Conservation (phyloP, 257 asterid genomes). For the Fraxinus pennsylvanica region DNA sequence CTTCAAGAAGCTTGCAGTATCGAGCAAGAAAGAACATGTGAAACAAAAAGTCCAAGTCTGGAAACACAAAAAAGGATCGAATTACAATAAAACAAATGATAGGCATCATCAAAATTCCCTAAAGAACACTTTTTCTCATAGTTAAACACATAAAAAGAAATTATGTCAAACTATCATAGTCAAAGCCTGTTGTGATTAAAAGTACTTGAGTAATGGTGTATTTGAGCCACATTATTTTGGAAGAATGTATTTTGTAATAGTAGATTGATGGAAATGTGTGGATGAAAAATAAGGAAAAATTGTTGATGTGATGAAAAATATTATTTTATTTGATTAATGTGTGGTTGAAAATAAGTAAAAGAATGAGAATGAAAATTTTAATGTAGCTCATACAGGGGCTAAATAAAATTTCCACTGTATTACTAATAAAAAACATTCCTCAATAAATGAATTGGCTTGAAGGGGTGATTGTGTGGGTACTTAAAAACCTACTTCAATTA, state of each 20-base stretch:
- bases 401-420: not conserved
- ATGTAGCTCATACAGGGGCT: too few relatives aligned
- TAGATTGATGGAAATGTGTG: too few relatives aligned
- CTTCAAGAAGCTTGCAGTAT: slow-evolving; percentile 98
- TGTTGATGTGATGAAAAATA: too few relatives aligned
- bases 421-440: not conserved
- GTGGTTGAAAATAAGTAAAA: too few relatives aligned
- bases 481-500: not conserved
- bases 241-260: too few relatives aligned
- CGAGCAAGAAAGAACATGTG: slow-evolving; percentile 99
- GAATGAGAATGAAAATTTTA: too few relatives aligned
- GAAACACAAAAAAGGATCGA: slow-evolving; percentile 22
- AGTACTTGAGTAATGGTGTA: too few relatives aligned
- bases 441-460: not conserved
- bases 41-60: slow-evolving; percentile 98
- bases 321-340: too few relatives aligned
- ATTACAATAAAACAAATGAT: slow-evolving; percentile 14
- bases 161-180: not conserved
- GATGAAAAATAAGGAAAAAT: too few relatives aligned
- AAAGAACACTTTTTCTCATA: not conserved
- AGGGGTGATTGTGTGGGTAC: not conserved
- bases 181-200: not conserved
- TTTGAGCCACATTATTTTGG: too few relatives aligned
- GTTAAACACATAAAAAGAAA: not conserved
- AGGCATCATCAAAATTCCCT: not conserved